phyloP scores from a whole-genome alignment of 1,284 basidiomycete genomes.

The Trametes sp. region DNA sequence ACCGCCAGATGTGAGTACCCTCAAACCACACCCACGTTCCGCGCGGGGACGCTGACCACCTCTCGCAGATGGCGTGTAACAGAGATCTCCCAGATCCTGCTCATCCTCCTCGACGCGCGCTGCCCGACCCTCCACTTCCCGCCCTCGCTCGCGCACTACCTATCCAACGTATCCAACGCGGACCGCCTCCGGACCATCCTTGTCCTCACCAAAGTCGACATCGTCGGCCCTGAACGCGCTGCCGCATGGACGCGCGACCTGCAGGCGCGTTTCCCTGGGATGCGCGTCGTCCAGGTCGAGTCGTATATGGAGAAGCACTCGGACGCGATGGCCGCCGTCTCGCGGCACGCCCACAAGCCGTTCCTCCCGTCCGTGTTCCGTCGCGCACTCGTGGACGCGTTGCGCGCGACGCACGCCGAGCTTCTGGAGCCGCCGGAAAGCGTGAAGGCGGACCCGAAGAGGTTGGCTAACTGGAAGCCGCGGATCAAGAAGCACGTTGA shows the following conservation, averaged over 20 bases:
- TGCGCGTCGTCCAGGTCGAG: conserved; percentile 76
- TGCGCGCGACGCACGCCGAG: conserved; percentile 73
- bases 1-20: conserved; percentile 82
- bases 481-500: conserved; percentile 69
- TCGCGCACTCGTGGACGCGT: conserved; percentile 67
- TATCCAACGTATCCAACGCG: conserved; percentile 42
- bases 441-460: conserved; percentile 58
- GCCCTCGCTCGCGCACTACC: conserved; percentile 60
- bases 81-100: conserved; percentile 85
- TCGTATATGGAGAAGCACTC: conserved; percentile 66
- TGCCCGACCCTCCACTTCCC: conserved; percentile 80
- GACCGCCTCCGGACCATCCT: conserved; percentile 70
- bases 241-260: conserved; percentile 77
- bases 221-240: conserved; percentile 47
- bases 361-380: conserved; percentile 69
- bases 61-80: conserved; percentile 83
- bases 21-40: neutral
- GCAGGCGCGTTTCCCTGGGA: conserved; percentile 57
- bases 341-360: conserved; percentile 59
- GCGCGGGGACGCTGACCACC: conserved; percentile 7
- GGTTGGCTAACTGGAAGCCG: conserved; percentile 72
- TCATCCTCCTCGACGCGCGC: conserved; percentile 87
- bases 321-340: conserved; percentile 40
- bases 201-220: conserved; percentile 88
- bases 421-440: conserved; percentile 74